Base-by-base conservation (phyloP, 495 filamentous ascomycete genomes). In the Aspergillus hancockii region DNA sequence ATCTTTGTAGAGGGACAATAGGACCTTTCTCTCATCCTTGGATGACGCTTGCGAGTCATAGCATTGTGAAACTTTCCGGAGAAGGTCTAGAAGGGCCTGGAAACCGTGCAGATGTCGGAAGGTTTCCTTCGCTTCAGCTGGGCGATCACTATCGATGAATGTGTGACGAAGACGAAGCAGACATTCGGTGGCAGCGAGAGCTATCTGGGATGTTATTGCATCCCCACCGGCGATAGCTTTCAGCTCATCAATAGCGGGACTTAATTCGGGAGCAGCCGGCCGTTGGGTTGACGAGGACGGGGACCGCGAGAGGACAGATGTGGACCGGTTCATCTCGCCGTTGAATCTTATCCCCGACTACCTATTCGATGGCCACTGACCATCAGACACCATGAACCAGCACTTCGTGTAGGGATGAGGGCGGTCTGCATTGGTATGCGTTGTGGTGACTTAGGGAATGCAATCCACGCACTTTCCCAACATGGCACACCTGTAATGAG, bases 81-180 rank as follows among this genome's bases (percentile, higher is more conserved):
- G 74, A 13, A 91, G 79, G 18, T 85, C 74, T 46, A 96, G 74
- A 30, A 97, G 69, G 28, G 79, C 78, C 59, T 93, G 83, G 69
- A 97, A 97, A 61, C 94, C 94, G 57, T 82, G 78, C 34, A 90
- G 79, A 67, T 88, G 85, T 58, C 93, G 88, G 72, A 98, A 97
- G 52, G 87, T 84, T 75, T 97, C 93, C 75, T 89, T 83, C 18
- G 77, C 72, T 49, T 78, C 75, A 38, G 70, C 68, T 18, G 75
- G 74, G 21, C 67, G 67, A 47, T 75, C 71, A 55, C 69, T 73
- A 28, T 85, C 83, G 54, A 86, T 80, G 32, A 87, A 75, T 13
- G 80, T 75, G 66, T 87, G 84, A 51, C 83, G 81, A 46, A 87
- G 72, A 10, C 73, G 70, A 31, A 76, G 72, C 55, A 79, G 62